Percentiles rank a stretch among this genome's conserved stretches.
Conservation (phyloP, 768 basidiomycete species). For the Lactarius evosmus region DNA sequence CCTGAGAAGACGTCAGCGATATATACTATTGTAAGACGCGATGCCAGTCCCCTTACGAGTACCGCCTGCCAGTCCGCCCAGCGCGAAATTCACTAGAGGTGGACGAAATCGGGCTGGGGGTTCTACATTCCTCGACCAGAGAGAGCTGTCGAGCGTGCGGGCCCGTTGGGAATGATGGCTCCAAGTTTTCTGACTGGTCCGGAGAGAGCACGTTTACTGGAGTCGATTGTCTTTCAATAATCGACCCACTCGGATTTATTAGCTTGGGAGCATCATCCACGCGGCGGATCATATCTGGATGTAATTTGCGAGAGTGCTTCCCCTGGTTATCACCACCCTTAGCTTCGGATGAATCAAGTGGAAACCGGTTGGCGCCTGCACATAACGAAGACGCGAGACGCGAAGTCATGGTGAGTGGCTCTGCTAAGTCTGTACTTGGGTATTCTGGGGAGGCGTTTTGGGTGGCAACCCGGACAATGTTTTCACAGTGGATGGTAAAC, state of each 20-base stretch:
- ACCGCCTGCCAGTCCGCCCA: constrained; percentile 1
- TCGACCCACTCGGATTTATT: constrained; percentile 72
- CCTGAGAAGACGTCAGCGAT: constrained; percentile 6
- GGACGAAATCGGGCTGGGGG: not conserved
- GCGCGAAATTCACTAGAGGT: constrained; percentile 2
- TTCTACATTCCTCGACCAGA: constrained; percentile 5
- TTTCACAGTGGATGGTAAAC: constrained; percentile 24
- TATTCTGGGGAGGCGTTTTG: constrained; percentile 11
- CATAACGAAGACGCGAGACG: constrained; percentile 16
- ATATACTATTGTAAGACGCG: not conserved
- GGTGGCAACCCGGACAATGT: constrained; percentile 22
- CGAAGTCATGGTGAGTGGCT: constrained; percentile 15
- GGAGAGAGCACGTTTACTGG: constrained; percentile 5
- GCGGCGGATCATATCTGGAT: constrained; percentile 75
- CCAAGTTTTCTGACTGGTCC: not conserved
- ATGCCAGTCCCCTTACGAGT: not conserved
- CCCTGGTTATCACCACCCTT: not conserved
- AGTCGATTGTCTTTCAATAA: constrained; percentile 45
- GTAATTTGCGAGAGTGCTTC: constrained; percentile 34
- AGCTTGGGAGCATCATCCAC: constrained; percentile 65
- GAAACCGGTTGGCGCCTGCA: constrained; percentile 2
- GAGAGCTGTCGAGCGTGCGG: not conserved
- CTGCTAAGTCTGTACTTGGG: constrained; percentile 35
- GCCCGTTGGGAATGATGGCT: not conserved
- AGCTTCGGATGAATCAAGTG: not conserved